These are phyloP conservation scores for Pseudofabraea citricarpa DNA, from an alignment of 2,329 filamentous ascomycete species.

Conservation along the genomic window DNA sequence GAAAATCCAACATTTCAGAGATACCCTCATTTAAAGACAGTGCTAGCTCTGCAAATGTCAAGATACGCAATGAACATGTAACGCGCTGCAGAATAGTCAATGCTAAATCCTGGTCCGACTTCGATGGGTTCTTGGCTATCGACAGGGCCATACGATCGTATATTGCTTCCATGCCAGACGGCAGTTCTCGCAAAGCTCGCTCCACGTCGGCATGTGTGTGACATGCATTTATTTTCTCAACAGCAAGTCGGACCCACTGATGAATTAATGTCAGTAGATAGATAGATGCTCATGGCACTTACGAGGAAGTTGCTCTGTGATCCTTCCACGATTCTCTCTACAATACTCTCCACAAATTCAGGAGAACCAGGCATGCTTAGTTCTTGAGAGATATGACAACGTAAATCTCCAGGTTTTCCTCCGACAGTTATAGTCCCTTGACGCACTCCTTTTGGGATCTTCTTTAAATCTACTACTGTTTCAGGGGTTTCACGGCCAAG, in stretches of 20 bases:
- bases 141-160: constrained; percentile 29
- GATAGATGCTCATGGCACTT: too few relatives aligned
- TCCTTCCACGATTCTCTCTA: constrained; percentile 18
- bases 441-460: too few relatives aligned
- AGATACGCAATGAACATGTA: constrained; percentile 2
- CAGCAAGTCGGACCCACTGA: constrained; percentile 27
- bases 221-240: constrained; percentile 24
- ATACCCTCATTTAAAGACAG: constrained; percentile 5
- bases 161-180: constrained; percentile 26
- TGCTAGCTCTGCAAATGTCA: constrained; percentile 3
- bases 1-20: constrained; percentile 21
- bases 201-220: constrained; percentile 21
- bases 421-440: too few relatives aligned
- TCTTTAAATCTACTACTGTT: constrained; percentile 2
- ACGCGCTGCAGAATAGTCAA: constrained; percentile 5
- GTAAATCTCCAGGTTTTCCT: background rate
- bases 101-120: constrained; percentile 11
- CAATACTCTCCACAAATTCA: constrained; percentile 13
- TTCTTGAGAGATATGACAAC: background rate
- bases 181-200: constrained; percentile 22
- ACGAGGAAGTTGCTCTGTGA: constrained; percentile 31
- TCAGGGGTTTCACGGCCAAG: constrained; percentile 2
- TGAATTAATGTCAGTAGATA: too few relatives aligned
- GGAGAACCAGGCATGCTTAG: background rate
- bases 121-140: constrained; percentile 9